Evolutionary conservation across 805 yeast genomes (phyloP).

Genomic region (Blastobotrys attinorum): DNA sequence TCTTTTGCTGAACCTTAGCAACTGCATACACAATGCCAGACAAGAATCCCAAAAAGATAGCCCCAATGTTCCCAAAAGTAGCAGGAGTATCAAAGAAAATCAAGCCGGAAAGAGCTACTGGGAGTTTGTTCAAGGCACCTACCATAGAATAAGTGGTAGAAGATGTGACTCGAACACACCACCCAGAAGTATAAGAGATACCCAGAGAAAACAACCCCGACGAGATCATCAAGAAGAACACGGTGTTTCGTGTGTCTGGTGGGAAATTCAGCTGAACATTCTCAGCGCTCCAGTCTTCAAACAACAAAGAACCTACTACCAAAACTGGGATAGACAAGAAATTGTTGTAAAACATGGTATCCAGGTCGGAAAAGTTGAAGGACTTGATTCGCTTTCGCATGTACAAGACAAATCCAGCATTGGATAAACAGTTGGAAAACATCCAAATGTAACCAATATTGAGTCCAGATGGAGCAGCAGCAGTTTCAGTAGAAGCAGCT

Average conservation of each 20-base stretch:
- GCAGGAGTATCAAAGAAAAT: conserved; percentile 91
- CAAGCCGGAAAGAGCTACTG: conserved; percentile 92
- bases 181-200: conserved; percentile 97
- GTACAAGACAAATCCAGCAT: conserved; percentile 86
- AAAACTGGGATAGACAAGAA: conserved; percentile 87
- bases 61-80: conserved; percentile 83
- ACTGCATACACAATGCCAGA: conserved; percentile 96
- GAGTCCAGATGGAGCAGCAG: conserved; percentile 26
- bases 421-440: conserved; percentile 87
- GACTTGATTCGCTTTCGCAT: conserved; percentile 98
- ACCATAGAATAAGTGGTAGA: conserved; percentile 99
- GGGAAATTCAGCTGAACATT: conserved; percentile 79
- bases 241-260: conserved; percentile 53
- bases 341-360: conserved; percentile 98
- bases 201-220: conserved; percentile 94
- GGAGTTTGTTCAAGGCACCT: conserved; percentile 96
- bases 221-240: conserved; percentile 75
- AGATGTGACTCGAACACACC: conserved; percentile 99
- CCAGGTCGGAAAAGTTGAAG: conserved; percentile 85
- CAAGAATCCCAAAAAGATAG: conserved; percentile 86
- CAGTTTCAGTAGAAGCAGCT: conserved; percentile 25
- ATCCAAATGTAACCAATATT: conserved; percentile 93
- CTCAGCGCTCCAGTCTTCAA: conserved; percentile 89
- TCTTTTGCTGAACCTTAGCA: conserved; percentile 86
- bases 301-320: conserved; percentile 59